Percentiles rank a stretch among this genome's conserved stretches.
Evolutionary conservation across 2,329 filamentous ascomycete genomes (phyloP).

Genomic region (Verruconis gallopava): DNA sequence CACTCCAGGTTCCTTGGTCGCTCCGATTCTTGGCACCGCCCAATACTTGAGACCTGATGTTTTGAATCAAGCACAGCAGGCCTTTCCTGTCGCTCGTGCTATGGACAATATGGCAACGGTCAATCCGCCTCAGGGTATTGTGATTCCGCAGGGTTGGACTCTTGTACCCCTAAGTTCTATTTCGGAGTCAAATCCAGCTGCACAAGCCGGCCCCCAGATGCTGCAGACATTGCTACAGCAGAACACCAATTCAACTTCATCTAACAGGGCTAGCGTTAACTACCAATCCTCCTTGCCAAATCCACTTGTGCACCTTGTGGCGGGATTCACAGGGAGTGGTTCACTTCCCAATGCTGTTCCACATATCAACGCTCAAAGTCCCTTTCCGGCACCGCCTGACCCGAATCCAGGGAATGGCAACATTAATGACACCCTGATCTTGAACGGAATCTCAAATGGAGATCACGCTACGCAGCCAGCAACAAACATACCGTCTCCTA

Average conservation of each 20-base stretch:
- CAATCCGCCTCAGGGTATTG: background rate
- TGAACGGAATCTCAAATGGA: background rate
- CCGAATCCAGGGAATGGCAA: background rate
- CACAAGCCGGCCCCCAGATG: background rate
- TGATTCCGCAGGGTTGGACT: conserved; percentile 6
- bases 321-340: background rate
- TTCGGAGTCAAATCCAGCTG: background rate
- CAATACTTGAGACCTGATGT: background rate
- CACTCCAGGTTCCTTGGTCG: background rate
- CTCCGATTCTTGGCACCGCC: background rate
- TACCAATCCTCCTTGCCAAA: background rate
- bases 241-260: background rate
- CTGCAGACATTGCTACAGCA: background rate
- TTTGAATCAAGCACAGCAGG: background rate
- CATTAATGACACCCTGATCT: background rate
- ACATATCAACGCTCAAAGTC: background rate
- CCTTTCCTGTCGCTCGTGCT: background rate
- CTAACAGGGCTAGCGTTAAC: background rate
- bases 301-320: background rate
- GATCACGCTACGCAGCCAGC: background rate
- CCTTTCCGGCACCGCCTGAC: background rate
- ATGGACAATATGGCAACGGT: background rate
- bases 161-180: conserved; percentile 4
- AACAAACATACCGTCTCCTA: background rate
- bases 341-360: background rate